Evolutionary conservation across 176 grass and related monocot genomes (phyloP).

Genomic region (Rhipidocladum racemiflorum): DNA sequence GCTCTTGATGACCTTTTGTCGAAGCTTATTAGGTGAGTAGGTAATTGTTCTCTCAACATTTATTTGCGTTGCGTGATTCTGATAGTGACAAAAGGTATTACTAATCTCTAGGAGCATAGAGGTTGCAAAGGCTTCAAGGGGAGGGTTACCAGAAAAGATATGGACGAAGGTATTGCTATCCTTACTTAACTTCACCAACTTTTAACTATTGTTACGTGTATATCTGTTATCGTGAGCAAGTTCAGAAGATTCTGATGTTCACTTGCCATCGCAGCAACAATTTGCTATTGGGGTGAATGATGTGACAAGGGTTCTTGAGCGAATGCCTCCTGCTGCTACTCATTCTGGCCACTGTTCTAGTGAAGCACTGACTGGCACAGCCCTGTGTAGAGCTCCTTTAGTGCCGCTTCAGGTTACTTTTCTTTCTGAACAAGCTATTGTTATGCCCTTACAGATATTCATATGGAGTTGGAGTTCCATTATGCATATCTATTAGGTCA

Average conservation of each 20-base stretch:
- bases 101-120: slow-evolving; percentile 60
- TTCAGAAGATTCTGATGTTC: neutral
- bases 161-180: slow-evolving; percentile 73
- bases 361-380: slow-evolving; percentile 16
- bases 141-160: slow-evolving; percentile 73
- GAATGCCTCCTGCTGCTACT: slow-evolving; percentile 48
- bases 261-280: slow-evolving; percentile 51
- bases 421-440: slow-evolving; percentile 20
- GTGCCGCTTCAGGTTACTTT: slow-evolving; percentile 66
- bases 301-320: slow-evolving; percentile 88
- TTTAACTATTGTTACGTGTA: neutral
- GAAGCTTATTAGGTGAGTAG: slow-evolving; percentile 44
- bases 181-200: neutral
- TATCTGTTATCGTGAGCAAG: neutral
- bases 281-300: slow-evolving; percentile 90
- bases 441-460: neutral
- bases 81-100: neutral
- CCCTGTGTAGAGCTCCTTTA: slow-evolving; percentile 43
- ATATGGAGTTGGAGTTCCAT: slow-evolving; percentile 7
- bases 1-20: slow-evolving; percentile 53
- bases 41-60: neutral
- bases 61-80: slow-evolving; percentile 10
- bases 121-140: slow-evolving; percentile 62
- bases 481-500: neutral
- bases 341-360: slow-evolving; percentile 15